Conservation (phyloP, 345 rosid genomes). For the Citrus sp. region DNA sequence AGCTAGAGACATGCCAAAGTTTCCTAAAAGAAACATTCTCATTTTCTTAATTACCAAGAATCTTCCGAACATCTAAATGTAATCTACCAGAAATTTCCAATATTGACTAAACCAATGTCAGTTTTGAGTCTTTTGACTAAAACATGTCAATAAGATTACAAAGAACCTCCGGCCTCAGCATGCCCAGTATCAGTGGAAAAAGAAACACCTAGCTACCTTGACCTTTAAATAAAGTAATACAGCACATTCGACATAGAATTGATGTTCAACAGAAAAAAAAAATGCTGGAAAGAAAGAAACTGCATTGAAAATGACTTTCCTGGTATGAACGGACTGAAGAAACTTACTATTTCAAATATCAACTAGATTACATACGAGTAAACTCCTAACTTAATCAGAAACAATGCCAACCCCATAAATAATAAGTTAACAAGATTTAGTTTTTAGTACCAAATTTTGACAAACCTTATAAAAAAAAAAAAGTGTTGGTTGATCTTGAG, state of each 20-base stretch:
- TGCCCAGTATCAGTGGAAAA: background rate
- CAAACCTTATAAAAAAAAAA: too few relatives aligned
- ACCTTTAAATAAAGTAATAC: background rate
- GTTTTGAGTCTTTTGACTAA: background rate
- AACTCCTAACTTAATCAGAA: background rate
- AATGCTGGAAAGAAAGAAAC: background rate
- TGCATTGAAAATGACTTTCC: background rate
- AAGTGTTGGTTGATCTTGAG: background rate
- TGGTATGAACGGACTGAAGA: background rate
- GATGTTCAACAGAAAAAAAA: background rate
- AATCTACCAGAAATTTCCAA: background rate
- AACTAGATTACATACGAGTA: background rate
- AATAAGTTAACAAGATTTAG: background rate
- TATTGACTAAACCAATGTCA: constrained; percentile 13
- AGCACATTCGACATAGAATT: background rate
- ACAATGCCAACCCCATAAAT: background rate
- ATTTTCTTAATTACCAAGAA: constrained; percentile 12
- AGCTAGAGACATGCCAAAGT: background rate
- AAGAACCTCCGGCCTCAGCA: background rate
- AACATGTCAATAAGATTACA: background rate
- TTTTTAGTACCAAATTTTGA: background rate
- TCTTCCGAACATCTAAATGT: constrained; percentile 1
- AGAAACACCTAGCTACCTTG: background rate
- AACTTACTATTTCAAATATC: background rate
- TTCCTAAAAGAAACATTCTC: background rate